Evolutionary conservation across 345 rosid genomes (phyloP), one percentile per base, ranked within the genome.

Genomic region (Brassica nigra): DNA sequence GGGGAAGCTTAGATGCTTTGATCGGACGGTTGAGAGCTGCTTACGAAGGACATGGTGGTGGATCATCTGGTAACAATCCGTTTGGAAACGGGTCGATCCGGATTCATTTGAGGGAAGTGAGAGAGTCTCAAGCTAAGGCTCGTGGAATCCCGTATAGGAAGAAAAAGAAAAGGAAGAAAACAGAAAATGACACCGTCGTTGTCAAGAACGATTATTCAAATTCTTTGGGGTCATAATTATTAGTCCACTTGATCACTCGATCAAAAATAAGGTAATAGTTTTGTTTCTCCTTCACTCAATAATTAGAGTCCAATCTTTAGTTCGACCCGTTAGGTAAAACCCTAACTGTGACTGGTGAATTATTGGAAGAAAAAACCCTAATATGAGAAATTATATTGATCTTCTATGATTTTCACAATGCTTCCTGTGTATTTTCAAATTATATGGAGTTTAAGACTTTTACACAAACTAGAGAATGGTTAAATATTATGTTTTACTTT

Each of bases 1-100:
- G 97, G 97, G 97, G 97, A 10, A 90, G 95, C 82, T 90, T 92
- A 10, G 97, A 92, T 70, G 95, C 97, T 6, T 86, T 92, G 83
- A 88, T 92, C 83, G 95, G 95, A 76, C 89, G 95, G 36, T 86
- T 92, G 2, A 33, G 97, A 85, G 97, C 95, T 37, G 95, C 97
- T 61, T 92, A 86, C 39, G 97, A 92, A 77, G 97, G 88, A 69
- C 86, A 92, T 8, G 89, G 92, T 7, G 96, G 91, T 12, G 92
- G 92, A 10, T 85, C 90, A 34, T 82, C 91, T 2, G 92, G 87
- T 80, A 84, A 74, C 2, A 89, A 89, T 85, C 96, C 94, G 11
- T 92, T 92, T 29, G 97, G 94, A 6, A 89, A 90, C 63, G 96
- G 90, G 73, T 86, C 91, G 0, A 90, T 92, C 66, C 89, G 97